A percentile compares a stretch with the other conserved stretches of the same genome.
phyloP scores from a whole-genome alignment of 805 yeast species.

The Wickerhamomyces pijperi region DNA sequence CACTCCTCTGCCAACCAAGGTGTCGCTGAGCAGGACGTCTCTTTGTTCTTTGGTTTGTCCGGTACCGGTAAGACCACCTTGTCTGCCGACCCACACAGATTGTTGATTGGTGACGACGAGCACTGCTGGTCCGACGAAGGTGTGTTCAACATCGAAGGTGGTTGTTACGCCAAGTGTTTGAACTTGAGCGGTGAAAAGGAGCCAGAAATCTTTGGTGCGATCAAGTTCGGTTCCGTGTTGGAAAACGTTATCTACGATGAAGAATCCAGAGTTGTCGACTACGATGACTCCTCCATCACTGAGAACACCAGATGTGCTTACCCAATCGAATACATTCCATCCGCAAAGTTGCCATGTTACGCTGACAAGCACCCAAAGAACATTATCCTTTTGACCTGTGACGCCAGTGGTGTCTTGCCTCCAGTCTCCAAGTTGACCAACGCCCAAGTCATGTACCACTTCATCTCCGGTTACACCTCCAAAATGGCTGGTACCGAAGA shows the following conservation, averaged over 20 bases:
- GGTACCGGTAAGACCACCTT: conserved; percentile 98
- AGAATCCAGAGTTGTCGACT: conserved; percentile 71
- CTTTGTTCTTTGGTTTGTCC: conserved; percentile 90
- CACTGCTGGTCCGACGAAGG: conserved; percentile 99
- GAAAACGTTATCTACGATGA: conserved; percentile 89
- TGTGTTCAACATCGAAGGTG: conserved; percentile 98
- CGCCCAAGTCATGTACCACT: conserved; percentile 98
- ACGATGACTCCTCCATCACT: conserved; percentile 69
- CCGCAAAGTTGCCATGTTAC: conserved; percentile 90
- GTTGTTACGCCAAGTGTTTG: conserved; percentile 96
- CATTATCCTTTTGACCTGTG: conserved; percentile 88
- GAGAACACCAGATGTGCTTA: conserved; percentile 98
- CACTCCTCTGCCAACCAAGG: conserved; percentile 97
- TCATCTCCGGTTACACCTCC: conserved; percentile 96
- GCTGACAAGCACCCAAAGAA: conserved; percentile 88
- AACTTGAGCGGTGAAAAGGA: conserved; percentile 85
- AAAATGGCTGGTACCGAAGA: conserved; percentile 99
- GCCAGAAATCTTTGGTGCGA: conserved; percentile 94
- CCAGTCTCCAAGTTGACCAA: conserved; percentile 90
- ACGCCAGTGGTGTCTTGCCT: conserved; percentile 95
- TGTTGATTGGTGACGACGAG: conserved; percentile 95
- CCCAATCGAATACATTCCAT: conserved; percentile 94
- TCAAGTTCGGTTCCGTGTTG: conserved; percentile 86
- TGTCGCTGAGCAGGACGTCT: conserved; percentile 66
- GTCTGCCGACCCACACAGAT: conserved; percentile 91